Conservation (phyloP, 2,329 filamentous ascomycete genomes). For the Penicillium sp. region DNA sequence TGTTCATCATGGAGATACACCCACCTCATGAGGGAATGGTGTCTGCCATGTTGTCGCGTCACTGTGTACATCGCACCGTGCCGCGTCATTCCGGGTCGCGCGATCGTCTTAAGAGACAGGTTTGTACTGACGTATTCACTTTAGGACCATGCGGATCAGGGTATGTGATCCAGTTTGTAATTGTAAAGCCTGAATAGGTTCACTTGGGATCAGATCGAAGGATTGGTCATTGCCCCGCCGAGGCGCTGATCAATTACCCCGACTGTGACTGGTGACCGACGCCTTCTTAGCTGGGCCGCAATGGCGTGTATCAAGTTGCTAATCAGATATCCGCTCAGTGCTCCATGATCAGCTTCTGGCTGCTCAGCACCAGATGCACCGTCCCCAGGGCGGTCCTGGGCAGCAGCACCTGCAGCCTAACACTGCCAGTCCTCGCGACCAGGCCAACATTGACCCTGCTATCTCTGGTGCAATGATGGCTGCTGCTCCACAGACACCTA, state of each 20-base stretch:
- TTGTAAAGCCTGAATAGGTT: neutral
- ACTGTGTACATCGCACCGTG: slow-evolving; percentile 1
- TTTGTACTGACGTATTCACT: slow-evolving; percentile 19
- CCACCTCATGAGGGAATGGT: neutral
- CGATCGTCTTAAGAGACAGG: neutral
- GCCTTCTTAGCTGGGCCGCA: neutral
- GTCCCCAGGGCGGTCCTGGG: slow-evolving; percentile 48
- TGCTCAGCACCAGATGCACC: slow-evolving; percentile 47
- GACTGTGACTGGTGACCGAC: neutral
- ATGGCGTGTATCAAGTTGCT: slow-evolving; percentile 10
- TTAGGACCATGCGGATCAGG: slow-evolving; percentile 51
- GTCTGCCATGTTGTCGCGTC: slow-evolving; percentile 21
- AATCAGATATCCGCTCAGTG: slow-evolving; percentile 46
- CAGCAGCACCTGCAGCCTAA: slow-evolving; percentile 47
- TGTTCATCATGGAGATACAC: neutral
- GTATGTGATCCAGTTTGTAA: slow-evolving; percentile 39
- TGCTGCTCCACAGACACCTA: slow-evolving; percentile 38
- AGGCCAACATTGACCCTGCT: slow-evolving; percentile 62
- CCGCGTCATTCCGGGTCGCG: slow-evolving; percentile 17
- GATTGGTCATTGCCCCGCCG: neutral
- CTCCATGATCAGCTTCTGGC: slow-evolving; percentile 66
- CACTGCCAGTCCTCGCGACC: slow-evolving; percentile 50
- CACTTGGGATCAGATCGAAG: neutral
- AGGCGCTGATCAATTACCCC: neutral
- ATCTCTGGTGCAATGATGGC: slow-evolving; percentile 59